Conservation (phyloP, 2,329 filamentous ascomycete genomes). For the Periconia sp. region DNA sequence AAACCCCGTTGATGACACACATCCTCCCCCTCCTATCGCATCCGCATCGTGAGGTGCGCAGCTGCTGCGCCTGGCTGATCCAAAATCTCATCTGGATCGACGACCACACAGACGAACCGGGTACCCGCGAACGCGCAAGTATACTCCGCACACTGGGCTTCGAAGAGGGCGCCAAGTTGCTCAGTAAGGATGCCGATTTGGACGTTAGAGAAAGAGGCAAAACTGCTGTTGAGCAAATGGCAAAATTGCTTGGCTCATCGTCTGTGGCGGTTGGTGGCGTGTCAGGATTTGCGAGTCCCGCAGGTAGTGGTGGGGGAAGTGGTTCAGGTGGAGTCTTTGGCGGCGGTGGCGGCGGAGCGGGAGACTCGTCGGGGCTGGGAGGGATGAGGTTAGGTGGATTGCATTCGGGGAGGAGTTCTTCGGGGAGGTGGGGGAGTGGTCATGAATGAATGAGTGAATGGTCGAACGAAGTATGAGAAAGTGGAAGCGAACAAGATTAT, state of each 20-base stretch:
- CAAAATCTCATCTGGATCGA: slow-evolving; percentile 86
- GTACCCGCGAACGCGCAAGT: slow-evolving; percentile 66
- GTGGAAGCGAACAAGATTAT: too few relatives aligned
- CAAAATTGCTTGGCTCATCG: slow-evolving; percentile 21
- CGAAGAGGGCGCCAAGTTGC: slow-evolving; percentile 62
- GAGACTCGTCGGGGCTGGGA: slow-evolving; percentile 2
- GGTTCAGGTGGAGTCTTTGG: background rate
- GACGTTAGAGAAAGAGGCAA: slow-evolving; percentile 85
- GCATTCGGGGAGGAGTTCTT: slow-evolving; percentile 2
- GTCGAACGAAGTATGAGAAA: too few relatives aligned
- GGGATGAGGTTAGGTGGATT: slow-evolving; percentile 12
- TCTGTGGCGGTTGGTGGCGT: slow-evolving; percentile 1
- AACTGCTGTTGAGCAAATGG: slow-evolving; percentile 68
- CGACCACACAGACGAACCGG: slow-evolving; percentile 66
- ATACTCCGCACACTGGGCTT: slow-evolving; percentile 75
- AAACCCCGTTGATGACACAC: slow-evolving; percentile 73
- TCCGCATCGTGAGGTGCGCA: slow-evolving; percentile 71
- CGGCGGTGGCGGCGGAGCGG: background rate
- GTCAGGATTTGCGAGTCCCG: slow-evolving; percentile 1
- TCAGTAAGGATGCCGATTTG: slow-evolving; percentile 69
- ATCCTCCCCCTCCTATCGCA: slow-evolving; percentile 74
- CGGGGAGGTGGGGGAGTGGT: slow-evolving; percentile 3
- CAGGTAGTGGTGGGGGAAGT: background rate
- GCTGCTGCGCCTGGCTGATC: slow-evolving; percentile 78
- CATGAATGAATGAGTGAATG: background rate